Base-by-base conservation (phyloP, 2,329 filamentous ascomycete species). In the Aspergillus luchuensis region DNA sequence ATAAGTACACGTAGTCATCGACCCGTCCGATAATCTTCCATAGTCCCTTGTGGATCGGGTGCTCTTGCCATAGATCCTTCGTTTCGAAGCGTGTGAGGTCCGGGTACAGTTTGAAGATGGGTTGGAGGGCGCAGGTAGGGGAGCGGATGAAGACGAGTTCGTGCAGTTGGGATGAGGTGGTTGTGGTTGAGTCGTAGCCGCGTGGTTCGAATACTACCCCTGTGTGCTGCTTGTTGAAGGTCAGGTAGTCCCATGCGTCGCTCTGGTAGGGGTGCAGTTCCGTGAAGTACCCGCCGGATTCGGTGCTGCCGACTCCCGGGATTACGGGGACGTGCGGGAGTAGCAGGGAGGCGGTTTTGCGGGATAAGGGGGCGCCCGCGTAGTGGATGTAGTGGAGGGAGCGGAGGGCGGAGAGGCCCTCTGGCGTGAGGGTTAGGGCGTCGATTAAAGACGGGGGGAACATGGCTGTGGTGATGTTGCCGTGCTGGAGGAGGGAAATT, bases 291-390 rank as follows among this genome's bases (percentile, higher is more conserved):
- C 57, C 56, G 2, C 67, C 64, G 8, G 58, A 36, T 38, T 70
- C 69, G 7, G 67, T 69, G 41, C 65, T 70, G n/a, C 69, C 70
- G n/a, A 74, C 60, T 7, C 62, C 61, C 2, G 69, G 65, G 13
- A 66, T 63, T 2, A 67, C 15, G 8, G 52, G 56, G 11, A 56
- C 56, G 49, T 68, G 25, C 7, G 59, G 48, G 0, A 43, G n/a
- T 0, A 73, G 61, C 13, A 71, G 63, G 21, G 72, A 59, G 25
- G 66, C 71, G 2, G 67, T 65, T 57, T 66, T 71, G 2, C 58
- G 49, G 5, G 67, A 63, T 0, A 75, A 66, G n/a, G 71, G 63
- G 6, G 69, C 68, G 4, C 69, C 69, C 11, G 60, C 58, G 25
- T 67, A 71, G 10, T 60, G 60, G 6, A 71, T 43, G n/a, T 50